Evolutionary conservation across 2,329 filamentous ascomycete species (phyloP).

Genomic region (Trichothecium sympodiale): DNA sequence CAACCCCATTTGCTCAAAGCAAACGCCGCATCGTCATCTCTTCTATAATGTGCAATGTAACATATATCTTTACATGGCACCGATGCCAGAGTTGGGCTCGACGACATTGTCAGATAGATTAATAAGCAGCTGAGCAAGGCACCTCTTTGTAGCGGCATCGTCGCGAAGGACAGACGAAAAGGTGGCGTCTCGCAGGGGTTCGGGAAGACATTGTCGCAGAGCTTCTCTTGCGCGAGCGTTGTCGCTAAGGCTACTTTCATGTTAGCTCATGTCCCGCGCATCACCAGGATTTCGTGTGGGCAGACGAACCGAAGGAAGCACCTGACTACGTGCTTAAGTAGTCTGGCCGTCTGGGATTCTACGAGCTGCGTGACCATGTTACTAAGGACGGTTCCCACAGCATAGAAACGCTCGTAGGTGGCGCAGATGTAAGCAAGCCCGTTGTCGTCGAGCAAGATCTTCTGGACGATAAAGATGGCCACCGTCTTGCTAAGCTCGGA

Average conservation of each 20-base stretch:
- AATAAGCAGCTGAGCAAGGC: conserved; percentile 91
- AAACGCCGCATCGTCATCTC: too few relatives aligned
- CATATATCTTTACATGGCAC: not conserved
- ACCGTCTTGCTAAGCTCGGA: conserved; percentile 98
- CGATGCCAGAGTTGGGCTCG: conserved; percentile 27
- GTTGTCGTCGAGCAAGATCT: conserved; percentile 93
- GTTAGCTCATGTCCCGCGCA: conserved; percentile 1
- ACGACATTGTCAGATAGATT: conserved; percentile 86
- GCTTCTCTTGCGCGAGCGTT: conserved; percentile 94
- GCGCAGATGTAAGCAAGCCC: conserved; percentile 97
- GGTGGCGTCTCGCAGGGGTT: conserved; percentile 95
- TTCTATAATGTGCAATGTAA: too few relatives aligned
- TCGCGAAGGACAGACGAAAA: conserved; percentile 94
- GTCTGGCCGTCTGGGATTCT: conserved; percentile 88
- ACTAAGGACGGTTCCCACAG: conserved; percentile 90
- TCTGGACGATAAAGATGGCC: conserved; percentile 98
- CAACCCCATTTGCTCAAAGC: too few relatives aligned
- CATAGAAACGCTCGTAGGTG: conserved; percentile 97
- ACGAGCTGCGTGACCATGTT: conserved; percentile 98
- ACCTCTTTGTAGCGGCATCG: conserved; percentile 94
- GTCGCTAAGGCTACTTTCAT: conserved; percentile 67
- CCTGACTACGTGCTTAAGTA: conserved; percentile 94
- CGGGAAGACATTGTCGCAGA: conserved; percentile 87
- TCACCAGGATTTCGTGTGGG: not conserved
- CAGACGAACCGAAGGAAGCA: conserved; percentile 79